These are phyloP conservation scores for Scenedesmus sp. DNA, from an alignment of 163 green algal species.

Conservation along the genomic window DNA sequence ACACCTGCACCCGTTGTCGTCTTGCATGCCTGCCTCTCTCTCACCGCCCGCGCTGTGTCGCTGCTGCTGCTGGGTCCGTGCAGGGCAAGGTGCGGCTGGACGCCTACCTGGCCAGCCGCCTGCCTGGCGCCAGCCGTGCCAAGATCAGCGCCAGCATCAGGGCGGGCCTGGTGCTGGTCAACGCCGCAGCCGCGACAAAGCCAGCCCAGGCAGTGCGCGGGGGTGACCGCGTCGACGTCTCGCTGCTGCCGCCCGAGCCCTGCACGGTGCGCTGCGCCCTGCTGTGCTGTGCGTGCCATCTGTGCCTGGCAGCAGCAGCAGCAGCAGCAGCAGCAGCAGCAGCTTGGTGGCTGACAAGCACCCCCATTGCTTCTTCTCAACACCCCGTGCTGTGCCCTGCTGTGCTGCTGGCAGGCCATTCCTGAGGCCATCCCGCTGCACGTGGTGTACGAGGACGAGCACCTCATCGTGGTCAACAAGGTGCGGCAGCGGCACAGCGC, in stretches of 20 bases:
- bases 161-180: slow-evolving; percentile 77
- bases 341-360: no score
- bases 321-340: not conserved
- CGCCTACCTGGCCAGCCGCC: slow-evolving; percentile 72
- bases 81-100: slow-evolving; percentile 82
- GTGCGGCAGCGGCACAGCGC: slow-evolving; percentile 50
- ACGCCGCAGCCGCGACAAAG: slow-evolving; percentile 55
- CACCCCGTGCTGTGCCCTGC: not conserved
- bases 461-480: slow-evolving; percentile 98
- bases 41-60: no score
- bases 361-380: no score
- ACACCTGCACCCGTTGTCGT: no score
- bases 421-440: slow-evolving; percentile 91
- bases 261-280: slow-evolving; percentile 45
- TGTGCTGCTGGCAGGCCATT: slow-evolving; percentile 60
- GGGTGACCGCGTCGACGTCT: slow-evolving; percentile 1
- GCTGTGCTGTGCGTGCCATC: not conserved
- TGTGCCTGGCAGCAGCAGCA: not conserved
- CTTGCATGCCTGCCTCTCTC: no score
- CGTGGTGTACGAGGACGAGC: slow-evolving; percentile 94
- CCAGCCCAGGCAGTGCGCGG: slow-evolving; percentile 10
- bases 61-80: not conserved
- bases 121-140: slow-evolving; percentile 59
- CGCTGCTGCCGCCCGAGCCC: slow-evolving; percentile 51
- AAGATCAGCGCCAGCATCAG: slow-evolving; percentile 66